Evolutionary conservation across 2,329 filamentous ascomycete genomes (phyloP).

Genomic region (Huntiella bhutanensis): DNA sequence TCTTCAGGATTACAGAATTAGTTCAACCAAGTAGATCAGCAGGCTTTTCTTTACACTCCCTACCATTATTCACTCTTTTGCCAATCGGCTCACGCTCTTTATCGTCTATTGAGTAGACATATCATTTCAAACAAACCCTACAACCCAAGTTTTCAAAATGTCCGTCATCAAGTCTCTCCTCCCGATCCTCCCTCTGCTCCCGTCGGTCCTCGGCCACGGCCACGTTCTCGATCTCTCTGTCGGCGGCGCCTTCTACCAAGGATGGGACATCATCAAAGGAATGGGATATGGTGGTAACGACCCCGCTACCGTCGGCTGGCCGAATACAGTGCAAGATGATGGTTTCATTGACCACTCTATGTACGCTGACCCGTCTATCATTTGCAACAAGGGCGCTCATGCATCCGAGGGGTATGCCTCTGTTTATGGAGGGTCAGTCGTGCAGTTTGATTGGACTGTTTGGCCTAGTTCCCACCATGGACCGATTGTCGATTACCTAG

Average conservation of each 20-base stretch:
- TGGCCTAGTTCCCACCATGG: slow-evolving; percentile 49
- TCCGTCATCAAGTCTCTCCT: slow-evolving; percentile 13
- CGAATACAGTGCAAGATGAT: slow-evolving; percentile 20
- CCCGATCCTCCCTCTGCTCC: slow-evolving; percentile 11
- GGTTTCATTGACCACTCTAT: slow-evolving; percentile 28
- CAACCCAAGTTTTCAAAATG: slow-evolving; percentile 12
- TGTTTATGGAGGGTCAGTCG: slow-evolving; percentile 37
- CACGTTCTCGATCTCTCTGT: slow-evolving; percentile 17
- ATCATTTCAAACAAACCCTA: slow-evolving; percentile 1
- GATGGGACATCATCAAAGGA: slow-evolving; percentile 15
- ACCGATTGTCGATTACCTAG: slow-evolving; percentile 41
- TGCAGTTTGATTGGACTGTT: slow-evolving; percentile 42
- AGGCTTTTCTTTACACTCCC: too few species aligned
- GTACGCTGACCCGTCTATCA: slow-evolving; percentile 24
- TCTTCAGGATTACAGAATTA: too few species aligned
- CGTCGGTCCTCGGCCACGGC: slow-evolving; percentile 17
- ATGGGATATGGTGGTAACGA: slow-evolving; percentile 12
- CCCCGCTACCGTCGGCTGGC: slow-evolving; percentile 18
- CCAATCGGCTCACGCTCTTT: neutral
- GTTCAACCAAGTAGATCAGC: too few species aligned
- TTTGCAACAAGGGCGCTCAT: slow-evolving; percentile 26
- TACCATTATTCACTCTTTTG: neutral
- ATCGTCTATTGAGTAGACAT: slow-evolving; percentile 9
- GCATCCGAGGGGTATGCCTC: slow-evolving; percentile 22
- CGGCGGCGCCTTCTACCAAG: slow-evolving; percentile 18